Conservation (phyloP, 345 rosid species). For the Eutrema yunnanense region DNA sequence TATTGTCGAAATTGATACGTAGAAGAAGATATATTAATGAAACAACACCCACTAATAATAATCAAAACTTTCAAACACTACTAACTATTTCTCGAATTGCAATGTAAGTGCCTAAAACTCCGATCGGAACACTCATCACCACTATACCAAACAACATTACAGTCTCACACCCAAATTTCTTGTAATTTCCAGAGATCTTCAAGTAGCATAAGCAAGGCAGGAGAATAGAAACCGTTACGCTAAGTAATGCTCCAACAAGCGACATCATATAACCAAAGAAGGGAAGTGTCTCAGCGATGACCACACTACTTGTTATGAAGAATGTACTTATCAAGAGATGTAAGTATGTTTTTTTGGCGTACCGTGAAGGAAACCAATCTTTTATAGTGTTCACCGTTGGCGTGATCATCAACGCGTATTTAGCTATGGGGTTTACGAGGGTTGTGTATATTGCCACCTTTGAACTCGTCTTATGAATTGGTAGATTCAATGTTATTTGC, state of each 20-base stretch:
- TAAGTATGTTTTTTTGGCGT: slow-evolving; percentile 18
- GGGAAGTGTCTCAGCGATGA: slow-evolving; percentile 31
- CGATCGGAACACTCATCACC: slow-evolving; percentile 17
- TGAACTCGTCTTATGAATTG: slow-evolving; percentile 26
- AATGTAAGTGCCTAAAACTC: slow-evolving; percentile 23
- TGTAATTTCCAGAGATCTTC: slow-evolving; percentile 31
- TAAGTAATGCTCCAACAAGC: slow-evolving; percentile 32
- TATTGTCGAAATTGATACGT: too few species aligned
- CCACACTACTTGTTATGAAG: slow-evolving; percentile 29
- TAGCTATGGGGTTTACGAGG: slow-evolving; percentile 34
- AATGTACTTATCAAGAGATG: slow-evolving; percentile 27
- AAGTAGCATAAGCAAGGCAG: slow-evolving; percentile 37
- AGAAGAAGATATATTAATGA: too few species aligned
- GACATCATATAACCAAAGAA: slow-evolving; percentile 36
- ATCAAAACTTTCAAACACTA: slow-evolving; percentile 7
- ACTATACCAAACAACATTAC: slow-evolving; percentile 17
- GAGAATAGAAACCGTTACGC: slow-evolving; percentile 32
- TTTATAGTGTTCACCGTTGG: slow-evolving; percentile 32
- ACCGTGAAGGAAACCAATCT: slow-evolving; percentile 27
- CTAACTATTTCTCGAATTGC: slow-evolving; percentile 18
- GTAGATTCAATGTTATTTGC: slow-evolving; percentile 38
- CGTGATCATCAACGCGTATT: slow-evolving; percentile 36
- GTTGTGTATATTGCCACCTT: slow-evolving; percentile 48
- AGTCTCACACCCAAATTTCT: slow-evolving; percentile 13
- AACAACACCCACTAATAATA: not conserved